Evolutionary conservation across 208 protist genomes (phyloP).

Genomic region (Trypanosomatidae sp.): DNA sequence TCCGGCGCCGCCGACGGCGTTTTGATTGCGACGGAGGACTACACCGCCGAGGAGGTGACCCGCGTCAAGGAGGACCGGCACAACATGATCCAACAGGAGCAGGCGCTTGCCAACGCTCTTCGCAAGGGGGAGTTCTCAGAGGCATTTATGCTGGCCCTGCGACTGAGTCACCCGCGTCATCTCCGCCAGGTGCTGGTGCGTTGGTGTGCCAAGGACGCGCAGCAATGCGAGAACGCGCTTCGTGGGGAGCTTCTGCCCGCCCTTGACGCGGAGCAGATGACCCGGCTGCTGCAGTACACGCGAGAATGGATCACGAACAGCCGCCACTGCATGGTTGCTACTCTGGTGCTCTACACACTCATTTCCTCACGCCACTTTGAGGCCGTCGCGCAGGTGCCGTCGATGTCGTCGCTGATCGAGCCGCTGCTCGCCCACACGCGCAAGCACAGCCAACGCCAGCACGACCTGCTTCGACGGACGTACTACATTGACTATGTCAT

Average conservation of each 20-base stretch:
- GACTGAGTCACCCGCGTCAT: conserved; percentile 87
- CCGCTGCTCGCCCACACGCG: conserved; percentile 85
- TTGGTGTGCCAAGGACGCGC: conserved; percentile 63
- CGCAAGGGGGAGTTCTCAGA: conserved; percentile 73
- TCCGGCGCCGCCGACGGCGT: conserved; percentile 87
- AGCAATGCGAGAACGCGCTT: conserved; percentile 64
- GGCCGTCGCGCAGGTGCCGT: conserved; percentile 55
- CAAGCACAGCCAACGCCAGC: conserved; percentile 85
- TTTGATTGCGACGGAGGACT: conserved; percentile 86
- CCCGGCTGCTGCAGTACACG: conserved; percentile 85
- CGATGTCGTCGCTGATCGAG: conserved; percentile 66
- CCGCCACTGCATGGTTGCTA: conserved; percentile 77
- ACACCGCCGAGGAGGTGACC: conserved; percentile 86
- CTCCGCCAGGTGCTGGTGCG: conserved; percentile 78
- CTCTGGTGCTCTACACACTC: conserved; percentile 65
- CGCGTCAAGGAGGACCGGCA: conserved; percentile 62
- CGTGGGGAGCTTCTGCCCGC: conserved; percentile 52
- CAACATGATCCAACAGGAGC: conserved; percentile 77
- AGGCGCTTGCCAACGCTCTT: conserved; percentile 84
- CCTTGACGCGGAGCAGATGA: conserved; percentile 61
- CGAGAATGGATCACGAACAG: conserved; percentile 93
- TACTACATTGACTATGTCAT: conserved; percentile 92
- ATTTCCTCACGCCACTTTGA: conserved; percentile 65
- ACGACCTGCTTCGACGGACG: conserved; percentile 76
- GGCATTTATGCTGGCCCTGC: conserved; percentile 81